phyloP scores from a whole-genome alignment of 192 early-diverging fungal genomes.

The Backusella australiensis region DNA sequence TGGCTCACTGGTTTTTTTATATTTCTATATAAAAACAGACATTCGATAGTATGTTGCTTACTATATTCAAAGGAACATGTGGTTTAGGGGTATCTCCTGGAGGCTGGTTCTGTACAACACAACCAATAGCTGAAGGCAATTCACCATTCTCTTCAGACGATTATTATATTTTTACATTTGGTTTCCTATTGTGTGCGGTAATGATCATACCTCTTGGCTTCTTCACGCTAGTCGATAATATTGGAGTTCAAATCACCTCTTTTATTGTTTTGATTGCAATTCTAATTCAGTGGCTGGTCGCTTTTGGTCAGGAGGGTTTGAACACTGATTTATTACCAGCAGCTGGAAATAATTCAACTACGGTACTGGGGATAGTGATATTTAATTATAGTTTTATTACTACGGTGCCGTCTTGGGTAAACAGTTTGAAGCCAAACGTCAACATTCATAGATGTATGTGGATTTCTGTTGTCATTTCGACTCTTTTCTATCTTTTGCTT shows the following conservation, averaged over 20 bases:
- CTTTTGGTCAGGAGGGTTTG: conserved; percentile 51
- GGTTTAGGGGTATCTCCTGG: conserved; percentile 59
- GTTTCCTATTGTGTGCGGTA: conserved; percentile 46
- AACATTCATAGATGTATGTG: conserved; percentile 59
- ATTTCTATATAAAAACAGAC: conserved; percentile 32
- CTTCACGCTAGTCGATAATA: conserved; percentile 66
- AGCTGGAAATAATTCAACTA: conserved; percentile 47
- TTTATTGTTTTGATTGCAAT: conserved; percentile 49
- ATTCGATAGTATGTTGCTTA: conserved; percentile 65
- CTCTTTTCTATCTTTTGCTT: conserved; percentile 50
- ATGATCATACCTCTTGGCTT: conserved; percentile 59
- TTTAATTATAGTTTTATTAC: conserved; percentile 73
- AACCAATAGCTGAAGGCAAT: conserved; percentile 39
- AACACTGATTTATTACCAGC: conserved; percentile 45
- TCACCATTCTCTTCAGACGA: conserved; percentile 49
- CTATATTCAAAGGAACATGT: conserved; percentile 61
- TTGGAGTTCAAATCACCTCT: conserved; percentile 63
- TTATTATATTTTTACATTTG: conserved; percentile 59
- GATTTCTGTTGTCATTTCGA: conserved; percentile 46
- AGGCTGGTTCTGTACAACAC: conserved; percentile 56
- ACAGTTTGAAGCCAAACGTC: conserved; percentile 47
- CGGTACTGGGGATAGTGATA: conserved; percentile 62
- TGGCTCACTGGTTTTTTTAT: neutral
- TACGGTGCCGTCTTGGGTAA: conserved; percentile 42
- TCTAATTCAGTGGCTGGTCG: conserved; percentile 58